These are phyloP conservation scores for Retiboletus flavoniger DNA, from an alignment of 1,284 basidiomycete genomes.

Conservation along the genomic window DNA sequence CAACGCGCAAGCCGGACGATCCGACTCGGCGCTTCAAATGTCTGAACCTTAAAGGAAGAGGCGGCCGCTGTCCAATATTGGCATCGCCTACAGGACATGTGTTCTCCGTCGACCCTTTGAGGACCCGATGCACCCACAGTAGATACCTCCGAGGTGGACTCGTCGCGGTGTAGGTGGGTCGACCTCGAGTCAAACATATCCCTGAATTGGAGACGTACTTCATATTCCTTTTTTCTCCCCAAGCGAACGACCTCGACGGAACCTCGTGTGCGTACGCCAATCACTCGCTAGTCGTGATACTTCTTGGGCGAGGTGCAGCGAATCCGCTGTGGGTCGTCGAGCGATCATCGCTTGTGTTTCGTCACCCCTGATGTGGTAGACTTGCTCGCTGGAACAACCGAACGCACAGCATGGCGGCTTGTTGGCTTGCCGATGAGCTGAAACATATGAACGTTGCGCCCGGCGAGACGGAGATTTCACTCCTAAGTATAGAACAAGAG, in stretches of 20 bases:
- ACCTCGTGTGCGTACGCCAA: slow-evolving; percentile 8
- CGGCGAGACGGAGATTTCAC: background rate
- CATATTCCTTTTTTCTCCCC: background rate
- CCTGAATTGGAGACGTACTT: slow-evolving; percentile 1
- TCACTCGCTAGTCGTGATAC: background rate
- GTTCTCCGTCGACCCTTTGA: background rate
- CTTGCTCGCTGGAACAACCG: background rate
- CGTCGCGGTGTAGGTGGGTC: slow-evolving; percentile 7
- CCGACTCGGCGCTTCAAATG: background rate
- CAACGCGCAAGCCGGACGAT: background rate
- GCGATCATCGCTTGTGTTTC: background rate
- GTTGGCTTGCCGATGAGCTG: background rate
- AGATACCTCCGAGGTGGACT: background rate
- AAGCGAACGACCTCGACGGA: slow-evolving; percentile 11
- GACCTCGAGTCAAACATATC: background rate
- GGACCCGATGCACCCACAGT: background rate
- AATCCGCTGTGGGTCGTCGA: background rate
- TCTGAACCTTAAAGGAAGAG: background rate
- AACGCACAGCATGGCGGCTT: slow-evolving; percentile 1
- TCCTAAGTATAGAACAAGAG: too few species aligned
- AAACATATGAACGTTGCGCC: slow-evolving; percentile 1
- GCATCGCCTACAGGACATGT: background rate
- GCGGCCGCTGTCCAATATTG: background rate
- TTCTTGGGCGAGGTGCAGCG: background rate
- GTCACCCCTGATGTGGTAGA: background rate